Base-by-base conservation (phyloP, 2,329 filamentous ascomycete species). In the Hypoxylon sp. region DNA sequence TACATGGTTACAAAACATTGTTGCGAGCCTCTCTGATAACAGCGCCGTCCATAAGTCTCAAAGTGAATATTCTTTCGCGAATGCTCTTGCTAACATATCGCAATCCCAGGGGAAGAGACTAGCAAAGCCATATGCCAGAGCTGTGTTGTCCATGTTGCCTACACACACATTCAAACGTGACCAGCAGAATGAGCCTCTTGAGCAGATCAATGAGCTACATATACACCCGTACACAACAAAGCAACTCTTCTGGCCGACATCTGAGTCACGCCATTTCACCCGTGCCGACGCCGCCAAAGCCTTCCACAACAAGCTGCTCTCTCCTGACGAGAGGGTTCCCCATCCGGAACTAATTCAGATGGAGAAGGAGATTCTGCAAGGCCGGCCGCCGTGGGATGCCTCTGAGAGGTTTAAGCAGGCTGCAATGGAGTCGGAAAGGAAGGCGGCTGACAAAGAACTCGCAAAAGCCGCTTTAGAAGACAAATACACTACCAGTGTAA, bases 1-100 rank as follows among this genome's bases (percentile, higher is more conserved):
- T 78, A 89, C 84, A 89, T 96, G 93, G 92, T 97, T 95, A 95
- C 84, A 91, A 85, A 40, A 87, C 40, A 83, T 83, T 87, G 87
- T 89, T 90, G 84, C 86, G 85, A 88, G 84, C 87, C 87, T 90
- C 87, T 90, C 90, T 93, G 90, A 93, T 74, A 63, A 67, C 63
- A 70, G 42, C 33, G 36, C 49, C 12, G 54, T 1, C 59, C 72
- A 66, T 40, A 61, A 66, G 20, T 62, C 60, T 36, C 11, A 4
- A 46, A 9, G 16, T 18, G 44, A 11, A 6, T n/a, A 55, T 16
- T 50, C 62, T 69, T 51, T 26, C 61, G 61, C 59, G 59, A 20
- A 49, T 12, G 16, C 18, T 65, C 61, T 46, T 56, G 56, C 71
- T 69, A 55, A 61, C 51, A 42, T 11, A 42, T 71, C 59, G 68